Conservation (phyloP, 148 eudicot genomes). For the Drosera capensis region DNA sequence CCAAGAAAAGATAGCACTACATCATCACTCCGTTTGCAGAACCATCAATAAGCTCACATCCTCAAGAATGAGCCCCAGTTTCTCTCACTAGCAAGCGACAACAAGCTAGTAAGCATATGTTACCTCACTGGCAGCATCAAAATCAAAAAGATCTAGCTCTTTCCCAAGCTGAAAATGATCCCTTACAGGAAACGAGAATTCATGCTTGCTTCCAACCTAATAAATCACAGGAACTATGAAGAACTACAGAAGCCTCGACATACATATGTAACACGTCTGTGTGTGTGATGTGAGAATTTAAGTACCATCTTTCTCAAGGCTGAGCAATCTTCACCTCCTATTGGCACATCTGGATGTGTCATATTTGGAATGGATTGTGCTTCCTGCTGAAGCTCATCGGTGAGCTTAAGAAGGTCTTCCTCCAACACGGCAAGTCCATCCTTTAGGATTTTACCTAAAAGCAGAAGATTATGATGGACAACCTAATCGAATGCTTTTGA, state of each 20-base stretch:
- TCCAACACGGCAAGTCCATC: slow-evolving; percentile 58
- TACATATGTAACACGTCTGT: too few species aligned
- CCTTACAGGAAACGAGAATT: slow-evolving; percentile 49
- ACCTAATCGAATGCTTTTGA: neutral
- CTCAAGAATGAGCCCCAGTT: too few species aligned
- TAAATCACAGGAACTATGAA: neutral
- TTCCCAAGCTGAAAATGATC: slow-evolving; percentile 87
- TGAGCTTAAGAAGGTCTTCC: slow-evolving; percentile 62
- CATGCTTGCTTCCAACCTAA: slow-evolving; percentile 54
- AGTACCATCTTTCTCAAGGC: slow-evolving; percentile 53
- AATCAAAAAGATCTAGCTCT: slow-evolving; percentile 82
- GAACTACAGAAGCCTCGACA: neutral
- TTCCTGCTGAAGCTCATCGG: slow-evolving; percentile 83
- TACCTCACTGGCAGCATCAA: slow-evolving; percentile 93
- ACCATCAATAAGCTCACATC: too few species aligned
- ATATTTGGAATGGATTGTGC: slow-evolving; percentile 91
- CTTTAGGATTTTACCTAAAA: slow-evolving; percentile 67
- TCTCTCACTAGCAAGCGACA: neutral
- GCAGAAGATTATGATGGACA: slow-evolving; percentile 5
- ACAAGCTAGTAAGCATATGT: slow-evolving; percentile 4
- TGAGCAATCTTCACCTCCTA: slow-evolving; percentile 74
- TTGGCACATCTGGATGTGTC: slow-evolving; percentile 90
- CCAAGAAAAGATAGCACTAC: slow-evolving; percentile 4
- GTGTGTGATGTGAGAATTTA: neutral
- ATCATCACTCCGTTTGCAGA: too few species aligned